Conservation (phyloP, 2,329 filamentous ascomycete species). For the Colletotrichum trifolii region DNA sequence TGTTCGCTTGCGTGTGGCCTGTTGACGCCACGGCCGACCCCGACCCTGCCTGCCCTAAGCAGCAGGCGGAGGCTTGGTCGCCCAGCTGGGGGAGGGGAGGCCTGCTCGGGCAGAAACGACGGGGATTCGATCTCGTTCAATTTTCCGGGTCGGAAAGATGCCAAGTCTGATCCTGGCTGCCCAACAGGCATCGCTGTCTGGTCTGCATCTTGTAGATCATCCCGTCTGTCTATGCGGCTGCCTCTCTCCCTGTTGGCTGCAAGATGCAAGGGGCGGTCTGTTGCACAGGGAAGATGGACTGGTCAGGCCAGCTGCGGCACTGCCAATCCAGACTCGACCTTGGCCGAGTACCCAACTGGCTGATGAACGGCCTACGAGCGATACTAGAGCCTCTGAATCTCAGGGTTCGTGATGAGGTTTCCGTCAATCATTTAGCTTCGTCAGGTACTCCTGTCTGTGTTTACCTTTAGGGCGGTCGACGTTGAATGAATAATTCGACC, state of each 20-base stretch:
- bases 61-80: conserved; percentile 2
- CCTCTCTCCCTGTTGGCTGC: conserved; percentile 30
- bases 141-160: conserved; percentile 27
- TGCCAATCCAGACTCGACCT: background rate
- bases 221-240: conserved; percentile 29
- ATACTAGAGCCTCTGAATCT: too few relatives aligned
- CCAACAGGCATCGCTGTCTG: conserved; percentile 34
- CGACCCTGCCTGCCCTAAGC: conserved; percentile 8
- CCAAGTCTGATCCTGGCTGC: conserved; percentile 32
- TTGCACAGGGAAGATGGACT: background rate
- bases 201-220: conserved; percentile 36
- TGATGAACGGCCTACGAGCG: too few relatives aligned
- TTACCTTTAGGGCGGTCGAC: background rate
- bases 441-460: conserved; percentile 9
- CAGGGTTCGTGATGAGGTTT: too few relatives aligned
- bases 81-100: conserved; percentile 19
- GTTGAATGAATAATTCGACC: conserved; percentile 22
- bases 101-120: conserved; percentile 27
- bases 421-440: background rate
- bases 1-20: conserved; percentile 1
- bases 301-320: too few relatives aligned
- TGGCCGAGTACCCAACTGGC: background rate
- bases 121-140: conserved; percentile 32
- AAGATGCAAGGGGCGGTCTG: conserved; percentile 22
- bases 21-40: conserved; percentile 24